A percentile compares a stretch with the other conserved stretches of the same genome.
Evolutionary conservation across 257 asterid species (phyloP).

Genomic region (Nicotiana paniculata): DNA sequence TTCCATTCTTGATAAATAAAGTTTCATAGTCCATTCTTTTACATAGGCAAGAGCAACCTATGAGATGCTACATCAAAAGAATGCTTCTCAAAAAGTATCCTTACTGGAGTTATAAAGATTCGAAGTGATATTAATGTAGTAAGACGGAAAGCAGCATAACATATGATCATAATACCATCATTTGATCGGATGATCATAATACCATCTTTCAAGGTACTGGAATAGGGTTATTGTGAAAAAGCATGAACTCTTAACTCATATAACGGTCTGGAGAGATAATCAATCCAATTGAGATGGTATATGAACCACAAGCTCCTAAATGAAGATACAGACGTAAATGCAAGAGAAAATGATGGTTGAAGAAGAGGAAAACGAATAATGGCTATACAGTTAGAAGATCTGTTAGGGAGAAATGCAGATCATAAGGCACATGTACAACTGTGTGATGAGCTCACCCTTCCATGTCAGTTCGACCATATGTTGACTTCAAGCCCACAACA

Average conservation of each 20-base stretch:
- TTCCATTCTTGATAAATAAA: not conserved
- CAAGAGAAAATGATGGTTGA: not conserved
- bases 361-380: not conserved
- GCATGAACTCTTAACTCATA: not conserved
- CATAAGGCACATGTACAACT: not conserved
- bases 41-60: not conserved
- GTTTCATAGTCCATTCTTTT: not conserved
- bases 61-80: not conserved
- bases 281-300: not conserved
- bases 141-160: not conserved
- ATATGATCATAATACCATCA: not conserved
- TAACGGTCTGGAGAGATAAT: not conserved
- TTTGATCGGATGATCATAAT: not conserved
- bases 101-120: not conserved
- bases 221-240: not conserved
- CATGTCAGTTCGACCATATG: conserved; percentile 85
- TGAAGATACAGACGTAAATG: not conserved
- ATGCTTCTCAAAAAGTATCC: not conserved
- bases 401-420: not conserved
- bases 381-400: not conserved
- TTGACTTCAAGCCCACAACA: conserved; percentile 87
- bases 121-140: not conserved
- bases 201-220: not conserved
- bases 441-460: conserved; percentile 49
- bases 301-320: not conserved